Conservation (phyloP, 768 basidiomycete genomes). For the Artomyces pyxidatus region DNA sequence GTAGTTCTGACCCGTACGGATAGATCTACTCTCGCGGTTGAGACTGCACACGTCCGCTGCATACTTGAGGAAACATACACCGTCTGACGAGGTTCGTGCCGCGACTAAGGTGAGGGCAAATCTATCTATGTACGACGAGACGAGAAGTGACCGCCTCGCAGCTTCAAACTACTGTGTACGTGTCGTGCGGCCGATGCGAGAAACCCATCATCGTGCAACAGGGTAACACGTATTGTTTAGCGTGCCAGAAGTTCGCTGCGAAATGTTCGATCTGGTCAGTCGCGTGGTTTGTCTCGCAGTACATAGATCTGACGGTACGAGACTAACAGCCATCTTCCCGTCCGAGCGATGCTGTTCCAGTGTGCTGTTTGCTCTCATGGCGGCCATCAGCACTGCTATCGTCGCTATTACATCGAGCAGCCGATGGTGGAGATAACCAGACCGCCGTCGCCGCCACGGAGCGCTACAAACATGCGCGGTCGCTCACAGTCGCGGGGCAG, state of each 20-base stretch:
- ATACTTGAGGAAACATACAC: slow-evolving; percentile 62
- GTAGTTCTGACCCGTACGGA: background rate
- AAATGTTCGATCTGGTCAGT: slow-evolving; percentile 70
- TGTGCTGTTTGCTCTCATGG: slow-evolving; percentile 76
- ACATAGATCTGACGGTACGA: slow-evolving; percentile 4
- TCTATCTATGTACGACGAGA: background rate
- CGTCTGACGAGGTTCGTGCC: slow-evolving; percentile 41
- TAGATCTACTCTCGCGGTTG: slow-evolving; percentile 58
- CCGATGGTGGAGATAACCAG: slow-evolving; percentile 42
- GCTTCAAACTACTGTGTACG: slow-evolving; percentile 68
- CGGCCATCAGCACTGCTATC: slow-evolving; percentile 74
- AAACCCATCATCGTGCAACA: slow-evolving; percentile 47
- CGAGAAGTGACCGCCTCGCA: slow-evolving; percentile 20
- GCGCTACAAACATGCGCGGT: slow-evolving; percentile 8
- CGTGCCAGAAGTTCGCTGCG: slow-evolving; percentile 40
- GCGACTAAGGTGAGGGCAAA: slow-evolving; percentile 39
- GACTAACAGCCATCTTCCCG: slow-evolving; percentile 59
- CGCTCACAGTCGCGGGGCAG: slow-evolving; percentile 17
- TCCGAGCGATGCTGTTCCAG: slow-evolving; percentile 59
- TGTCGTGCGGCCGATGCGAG: slow-evolving; percentile 59
- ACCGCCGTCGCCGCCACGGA: slow-evolving; percentile 19
- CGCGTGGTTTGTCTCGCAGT: background rate
- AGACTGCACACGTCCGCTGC: slow-evolving; percentile 61
- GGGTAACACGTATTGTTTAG: slow-evolving; percentile 46
- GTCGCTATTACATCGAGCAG: slow-evolving; percentile 52